Evolutionary conservation across 2,329 filamentous ascomycete genomes (phyloP), one percentile per base, ranked within the genome.

Genomic region (Amauroascus niger): DNA sequence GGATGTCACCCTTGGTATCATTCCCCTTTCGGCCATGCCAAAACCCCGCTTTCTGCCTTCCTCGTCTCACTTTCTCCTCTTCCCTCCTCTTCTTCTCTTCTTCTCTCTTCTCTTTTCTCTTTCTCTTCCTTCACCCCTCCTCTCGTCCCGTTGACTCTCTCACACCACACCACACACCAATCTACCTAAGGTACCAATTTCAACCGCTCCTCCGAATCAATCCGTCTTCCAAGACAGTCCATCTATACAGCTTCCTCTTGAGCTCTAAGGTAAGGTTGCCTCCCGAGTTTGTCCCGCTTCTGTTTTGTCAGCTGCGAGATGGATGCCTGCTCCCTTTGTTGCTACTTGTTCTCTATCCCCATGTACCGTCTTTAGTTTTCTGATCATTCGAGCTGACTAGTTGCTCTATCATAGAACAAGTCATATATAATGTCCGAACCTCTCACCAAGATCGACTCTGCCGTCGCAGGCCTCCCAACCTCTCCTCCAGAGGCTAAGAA

Each of bases 391-490:
- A 18, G 37, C 37, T 41, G 26, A 50, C 41, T 33, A 30, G 14
- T 45, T 33, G 6, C 37, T 47, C 30, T 54, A 41, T 24, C 14
- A 26, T 49, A 52, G 50, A 32, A 54, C 40, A 44, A 37, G 16
- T 46, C 30, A 32, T 47, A 16, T 61, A 69, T 53, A 68, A 81
- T 83, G 80, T 75, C 80, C 64, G 76, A 74, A 65, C 80, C 84
- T 65, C 81, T 95, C 69, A 79, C 80, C 73, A 95, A 94, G 78
- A 83, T 95, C 76, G 90, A 96, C 74, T 95, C 90, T 57, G 88
- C 88, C 76, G 82, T 94, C 67, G 83, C 88, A 68, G 87, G 88
- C 71, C 72, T 90, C 64, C 79, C n/a, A n/a, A n/a, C n/a, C 64
- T 83, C 83, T 55, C 79, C 85, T 32, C 76, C 79, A 55, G 80